Evolutionary conservation across 768 basidiomycete genomes (phyloP).

Genomic region (Collybia sp.): DNA sequence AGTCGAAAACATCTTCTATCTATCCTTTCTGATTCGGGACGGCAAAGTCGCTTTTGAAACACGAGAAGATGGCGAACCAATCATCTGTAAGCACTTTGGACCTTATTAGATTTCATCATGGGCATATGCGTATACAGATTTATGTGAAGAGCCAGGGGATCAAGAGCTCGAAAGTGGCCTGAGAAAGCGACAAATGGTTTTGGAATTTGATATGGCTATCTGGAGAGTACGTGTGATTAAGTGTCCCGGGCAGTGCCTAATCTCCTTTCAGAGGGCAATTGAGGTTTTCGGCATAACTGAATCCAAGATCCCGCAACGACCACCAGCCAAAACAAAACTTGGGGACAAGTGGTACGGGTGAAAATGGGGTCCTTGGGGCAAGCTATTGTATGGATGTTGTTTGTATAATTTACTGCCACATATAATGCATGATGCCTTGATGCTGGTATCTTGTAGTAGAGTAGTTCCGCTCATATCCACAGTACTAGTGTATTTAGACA

Average conservation of each 20-base stretch:
- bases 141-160: slow-evolving; percentile 58
- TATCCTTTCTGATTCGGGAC: slow-evolving; percentile 89
- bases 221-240: slow-evolving; percentile 62
- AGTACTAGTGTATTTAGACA: no score
- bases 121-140: slow-evolving; percentile 30
- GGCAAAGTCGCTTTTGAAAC: slow-evolving; percentile 75
- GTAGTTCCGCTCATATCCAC: no score
- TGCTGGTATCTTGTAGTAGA: not conserved
- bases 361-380: slow-evolving; percentile 2
- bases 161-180: slow-evolving; percentile 62
- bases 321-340: slow-evolving; percentile 47
- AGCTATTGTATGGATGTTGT: not conserved
- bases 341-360: slow-evolving; percentile 75
- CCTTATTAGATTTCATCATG: not conserved
- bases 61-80: slow-evolving; percentile 61
- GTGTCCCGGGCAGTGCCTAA: not conserved
- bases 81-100: slow-evolving; percentile 56
- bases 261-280: slow-evolving; percentile 65
- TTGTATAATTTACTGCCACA: no score
- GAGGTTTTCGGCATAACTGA: slow-evolving; percentile 78
- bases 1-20: slow-evolving; percentile 94
- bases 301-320: slow-evolving; percentile 72
- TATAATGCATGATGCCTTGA: no score
- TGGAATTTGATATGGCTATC: slow-evolving; percentile 87
- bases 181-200: slow-evolving; percentile 78